Evolutionary conservation across 2,329 filamentous ascomycete genomes (phyloP).

Genomic region (Seiridium unicorne): DNA sequence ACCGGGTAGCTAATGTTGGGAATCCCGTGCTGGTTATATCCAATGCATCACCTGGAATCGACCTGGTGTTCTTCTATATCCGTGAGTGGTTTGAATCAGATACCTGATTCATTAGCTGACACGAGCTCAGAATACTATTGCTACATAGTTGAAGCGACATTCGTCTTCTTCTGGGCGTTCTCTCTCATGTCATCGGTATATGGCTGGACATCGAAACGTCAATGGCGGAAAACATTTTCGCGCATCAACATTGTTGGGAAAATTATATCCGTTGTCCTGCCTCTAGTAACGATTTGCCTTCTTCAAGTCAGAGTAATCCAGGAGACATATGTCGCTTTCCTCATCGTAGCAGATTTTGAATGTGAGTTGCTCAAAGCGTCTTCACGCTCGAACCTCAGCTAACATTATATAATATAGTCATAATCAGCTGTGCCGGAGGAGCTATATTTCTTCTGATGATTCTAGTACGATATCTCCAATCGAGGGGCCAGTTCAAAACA

Average conservation of each 20-base stretch:
- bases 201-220: slow-evolving; percentile 10
- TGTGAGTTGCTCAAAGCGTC: slow-evolving; percentile 6
- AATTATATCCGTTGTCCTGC: slow-evolving; percentile 12
- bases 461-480: slow-evolving; percentile 38
- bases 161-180: slow-evolving; percentile 14
- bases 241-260: slow-evolving; percentile 12
- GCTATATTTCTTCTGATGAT: slow-evolving; percentile 36
- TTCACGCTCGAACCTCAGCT: not conserved
- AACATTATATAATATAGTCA: slow-evolving; percentile 26
- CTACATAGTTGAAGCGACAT: slow-evolving; percentile 13
- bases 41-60: slow-evolving; percentile 10
- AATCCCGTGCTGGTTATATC: slow-evolving; percentile 13
- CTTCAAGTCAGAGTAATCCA: slow-evolving; percentile 12
- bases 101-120: not conserved
- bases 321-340: slow-evolving; percentile 10
- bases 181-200: slow-evolving; percentile 15
- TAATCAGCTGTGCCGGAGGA: slow-evolving; percentile 32
- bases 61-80: slow-evolving; percentile 17
- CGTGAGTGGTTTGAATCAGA: slow-evolving; percentile 6
- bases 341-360: slow-evolving; percentile 13
- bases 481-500: slow-evolving; percentile 27
- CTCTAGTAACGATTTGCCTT: slow-evolving; percentile 10
- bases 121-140: slow-evolving; percentile 10
- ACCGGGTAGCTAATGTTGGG: slow-evolving; percentile 6
- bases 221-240: not conserved